Evolutionary conservation across 169 alveolate genomes (phyloP), one percentile per base, ranked within the genome.

Genomic region (Sarcocystis neurona): DNA sequence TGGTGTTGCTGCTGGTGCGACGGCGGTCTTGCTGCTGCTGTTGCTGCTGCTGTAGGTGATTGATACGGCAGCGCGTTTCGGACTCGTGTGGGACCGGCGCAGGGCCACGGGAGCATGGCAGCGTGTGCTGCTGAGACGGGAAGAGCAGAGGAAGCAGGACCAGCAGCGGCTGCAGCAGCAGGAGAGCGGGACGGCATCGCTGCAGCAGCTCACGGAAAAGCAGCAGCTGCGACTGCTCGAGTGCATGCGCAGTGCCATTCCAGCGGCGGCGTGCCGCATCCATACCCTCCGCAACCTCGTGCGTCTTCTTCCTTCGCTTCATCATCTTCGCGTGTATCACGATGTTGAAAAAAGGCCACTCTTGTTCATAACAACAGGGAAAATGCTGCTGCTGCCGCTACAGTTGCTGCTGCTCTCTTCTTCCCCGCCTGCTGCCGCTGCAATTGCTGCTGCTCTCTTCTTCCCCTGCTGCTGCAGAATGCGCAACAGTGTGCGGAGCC

Each of bases 101-200:
- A 80, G 91, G 34, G 91, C 88, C 70, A 88, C 88, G 34, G 50
- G 77, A 23, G 80, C 91, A 20, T 88, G 91, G 91, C 72, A 88
- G 77, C 48, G 66, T 82, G 75, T 77, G 58, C 44, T 48, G 46
- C 74, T 56, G 27, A 85, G 63, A 50, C 80, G 91, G 47, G 82
- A 72, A 3, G 75, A 77, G 63, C 30, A 70, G 84, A 39, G 37
- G 41, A 85, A 77, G 41, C 72, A 77, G 48, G 91, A 88, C 63
- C 86, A 88, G 75, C 80, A 88, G 27, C 56, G 68, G 48, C 63
- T 79, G 41, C 74, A 23, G 23, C 60, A 70, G 30, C 79, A 66
- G 41, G 78, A 78, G 75, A 88, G 84, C 79, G 47, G 30, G 0
- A n/a, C 30, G 72, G 74, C 53, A 23, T 56, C 41, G 84, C 84